Percentiles rank a stretch among this genome's conserved stretches.
Conservation (phyloP, 176 grass and related monocot species). For the Avena atlantica region DNA sequence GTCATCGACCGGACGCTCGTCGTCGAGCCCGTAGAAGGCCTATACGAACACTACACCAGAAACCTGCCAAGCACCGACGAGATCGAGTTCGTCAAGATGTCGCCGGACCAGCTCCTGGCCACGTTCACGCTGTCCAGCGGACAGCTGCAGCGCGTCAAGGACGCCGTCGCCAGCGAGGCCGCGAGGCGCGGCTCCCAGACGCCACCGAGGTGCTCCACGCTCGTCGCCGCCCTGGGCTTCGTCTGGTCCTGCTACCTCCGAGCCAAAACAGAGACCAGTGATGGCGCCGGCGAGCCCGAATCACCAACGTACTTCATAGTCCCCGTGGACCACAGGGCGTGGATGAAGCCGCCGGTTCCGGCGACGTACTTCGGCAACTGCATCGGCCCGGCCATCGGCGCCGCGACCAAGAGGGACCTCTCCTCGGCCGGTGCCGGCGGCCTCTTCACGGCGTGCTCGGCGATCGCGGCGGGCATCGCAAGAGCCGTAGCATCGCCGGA, state of each 20-base stretch:
- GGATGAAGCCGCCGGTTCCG: conserved; percentile 37
- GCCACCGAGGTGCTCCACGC: conserved; percentile 37
- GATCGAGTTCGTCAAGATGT: not conserved
- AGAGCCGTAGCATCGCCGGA: not conserved
- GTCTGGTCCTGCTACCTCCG: conserved; percentile 35
- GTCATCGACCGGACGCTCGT: conserved; percentile 47
- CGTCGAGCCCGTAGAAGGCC: not conserved
- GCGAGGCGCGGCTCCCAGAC: not conserved
- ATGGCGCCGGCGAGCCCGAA: not conserved
- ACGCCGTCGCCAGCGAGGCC: not conserved
- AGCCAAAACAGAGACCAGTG: not conserved
- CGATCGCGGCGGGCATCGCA: conserved; percentile 21
- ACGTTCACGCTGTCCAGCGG: conserved; percentile 26
- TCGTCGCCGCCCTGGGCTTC: conserved; percentile 33
- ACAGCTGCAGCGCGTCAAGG: not conserved
- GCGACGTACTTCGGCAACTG: conserved; percentile 53
- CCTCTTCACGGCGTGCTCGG: not conserved
- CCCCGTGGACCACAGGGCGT: conserved; percentile 25
- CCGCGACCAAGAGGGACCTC: not conserved
- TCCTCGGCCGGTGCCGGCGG: not conserved
- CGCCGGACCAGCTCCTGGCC: conserved; percentile 15
- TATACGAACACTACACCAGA: not conserved
- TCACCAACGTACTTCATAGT: not conserved
- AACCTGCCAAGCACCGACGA: not conserved
- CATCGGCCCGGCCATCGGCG: conserved; percentile 19